Percentiles rank a stretch among this genome's conserved stretches.
Evolutionary conservation across 306 rosid genomes (phyloP).

Genomic region (Gastrolobium villosum): DNA sequence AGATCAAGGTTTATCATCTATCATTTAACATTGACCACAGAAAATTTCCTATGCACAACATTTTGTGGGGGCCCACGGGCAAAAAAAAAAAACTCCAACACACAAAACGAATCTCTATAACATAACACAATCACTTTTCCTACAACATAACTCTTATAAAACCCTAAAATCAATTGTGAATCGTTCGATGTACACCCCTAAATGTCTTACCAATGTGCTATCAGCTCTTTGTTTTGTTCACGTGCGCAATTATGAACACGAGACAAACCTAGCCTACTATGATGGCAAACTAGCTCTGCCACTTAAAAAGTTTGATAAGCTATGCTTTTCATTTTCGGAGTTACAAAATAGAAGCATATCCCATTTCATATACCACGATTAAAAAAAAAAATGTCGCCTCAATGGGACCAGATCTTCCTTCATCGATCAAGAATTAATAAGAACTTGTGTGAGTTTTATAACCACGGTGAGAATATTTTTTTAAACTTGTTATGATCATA

Average conservation of each 20-base stretch:
- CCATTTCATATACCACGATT: background rate
- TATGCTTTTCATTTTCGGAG: constrained; percentile 8
- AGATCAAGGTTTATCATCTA: too few relatives aligned
- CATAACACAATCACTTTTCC: too few relatives aligned
- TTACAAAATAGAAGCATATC: constrained; percentile 3
- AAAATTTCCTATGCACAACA: too few relatives aligned
- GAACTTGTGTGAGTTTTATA: background rate
- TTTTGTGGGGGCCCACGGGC: too few relatives aligned
- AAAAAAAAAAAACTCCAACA: too few relatives aligned
- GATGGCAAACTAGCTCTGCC: constrained; percentile 28
- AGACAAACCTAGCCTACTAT: constrained; percentile 6
- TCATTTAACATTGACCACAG: too few relatives aligned
- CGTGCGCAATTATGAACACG: background rate
- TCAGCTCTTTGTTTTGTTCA: constrained; percentile 19
- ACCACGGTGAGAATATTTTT: background rate
- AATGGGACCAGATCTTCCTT: background rate
- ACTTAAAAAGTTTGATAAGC: constrained; percentile 5
- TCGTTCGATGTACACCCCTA: too few relatives aligned
- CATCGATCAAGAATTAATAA: background rate
- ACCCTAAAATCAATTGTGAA: too few relatives aligned
- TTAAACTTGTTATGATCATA: background rate
- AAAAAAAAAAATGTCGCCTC: background rate
- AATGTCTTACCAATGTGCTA: constrained; percentile 23
- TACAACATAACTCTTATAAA: too few relatives aligned
- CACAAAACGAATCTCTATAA: too few relatives aligned